Evolutionary conservation across 768 basidiomycete genomes (phyloP), one percentile per base, ranked within the genome.

Genomic region (Podaxis mareebaensis): DNA sequence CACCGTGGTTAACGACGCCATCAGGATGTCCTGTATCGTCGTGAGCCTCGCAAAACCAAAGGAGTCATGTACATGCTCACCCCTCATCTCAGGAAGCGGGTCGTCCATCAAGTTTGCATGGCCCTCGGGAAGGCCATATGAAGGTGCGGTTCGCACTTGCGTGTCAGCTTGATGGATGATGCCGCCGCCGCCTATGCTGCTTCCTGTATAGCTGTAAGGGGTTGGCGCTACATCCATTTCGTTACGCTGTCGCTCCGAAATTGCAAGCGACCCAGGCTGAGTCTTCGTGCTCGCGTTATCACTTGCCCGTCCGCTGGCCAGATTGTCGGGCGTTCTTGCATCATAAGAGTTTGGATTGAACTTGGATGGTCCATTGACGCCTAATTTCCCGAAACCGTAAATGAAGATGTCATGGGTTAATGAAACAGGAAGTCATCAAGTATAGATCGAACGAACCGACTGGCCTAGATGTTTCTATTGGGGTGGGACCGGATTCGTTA

Each of bases 151-250:
- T 49, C 12, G 36, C 7, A 24, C 10, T n/a, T 53, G 20, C 13
- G 59, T 24, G 24, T 33, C 24, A 51, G 12, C 28, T 20, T 17
- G 59, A 36, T 12, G 24, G 20, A 57, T 30, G 6, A 28, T 12
- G 24, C 3, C 3, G 17, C 20, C 33, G 15, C 11, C n/a, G 24
- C 49, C 49, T 5, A 26, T 17, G 5, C 22, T 26, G 15, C 15
- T 7, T 6, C 20, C 58, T 22, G 48, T 49, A 26, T 55, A 62
- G 22, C 61, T 62, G 42, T 48, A 62, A 11, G 61, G 61, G 20
- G 61, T 56, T 17, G 20, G 7, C 10, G 28, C n/a, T 17, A 26
- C 53, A 8, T 55, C 33, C 13, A 33, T 26, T 8, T 17, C 38
- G 20, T n/a, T 11, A 11, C 26, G 40, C 10, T 7, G n/a, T 51